Conservation (phyloP, 164 flowering plant species). For the Magnolia sinica region DNA sequence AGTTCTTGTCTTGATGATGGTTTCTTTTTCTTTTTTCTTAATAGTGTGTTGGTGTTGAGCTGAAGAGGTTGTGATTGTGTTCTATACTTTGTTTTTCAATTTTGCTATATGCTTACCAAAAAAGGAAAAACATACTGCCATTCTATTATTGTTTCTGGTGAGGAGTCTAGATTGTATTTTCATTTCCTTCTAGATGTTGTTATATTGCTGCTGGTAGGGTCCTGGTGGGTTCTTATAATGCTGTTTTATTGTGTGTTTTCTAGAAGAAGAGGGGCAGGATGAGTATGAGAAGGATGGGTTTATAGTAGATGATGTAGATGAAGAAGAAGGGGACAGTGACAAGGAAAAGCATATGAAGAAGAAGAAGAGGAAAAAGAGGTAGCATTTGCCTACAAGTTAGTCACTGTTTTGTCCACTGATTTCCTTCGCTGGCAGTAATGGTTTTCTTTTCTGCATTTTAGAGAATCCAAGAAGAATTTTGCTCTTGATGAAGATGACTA, state of each 20-base stretch:
- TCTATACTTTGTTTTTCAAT: too few species aligned
- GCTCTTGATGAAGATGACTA: conserved; percentile 94
- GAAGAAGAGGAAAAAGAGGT: conserved; percentile 80
- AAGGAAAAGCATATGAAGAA: conserved; percentile 51
- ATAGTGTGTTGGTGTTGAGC: too few species aligned
- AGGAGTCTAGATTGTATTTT: too few species aligned
- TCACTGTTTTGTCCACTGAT: neutral
- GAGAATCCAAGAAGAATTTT: conserved; percentile 65
- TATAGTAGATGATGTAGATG: conserved; percentile 88
- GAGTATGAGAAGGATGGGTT: conserved; percentile 92
- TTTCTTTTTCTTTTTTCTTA: too few species aligned
- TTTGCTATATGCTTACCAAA: too few species aligned
- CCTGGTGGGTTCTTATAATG: too few species aligned
- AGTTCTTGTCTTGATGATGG: too few species aligned
- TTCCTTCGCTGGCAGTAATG: neutral
- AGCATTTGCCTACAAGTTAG: neutral
- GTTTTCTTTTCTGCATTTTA: conserved; percentile 9
- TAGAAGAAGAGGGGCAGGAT: conserved; percentile 73
- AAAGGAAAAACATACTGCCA: too few species aligned
- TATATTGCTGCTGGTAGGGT: too few species aligned
- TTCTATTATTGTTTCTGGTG: too few species aligned
- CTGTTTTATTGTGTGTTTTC: neutral
- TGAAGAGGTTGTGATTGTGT: too few species aligned
- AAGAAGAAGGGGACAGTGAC: conserved; percentile 46
- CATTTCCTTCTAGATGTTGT: too few species aligned